Percentiles rank a stretch among this genome's conserved stretches.
Conservation (phyloP, 176 grass and related monocot species). For the Carex littledalei region DNA sequence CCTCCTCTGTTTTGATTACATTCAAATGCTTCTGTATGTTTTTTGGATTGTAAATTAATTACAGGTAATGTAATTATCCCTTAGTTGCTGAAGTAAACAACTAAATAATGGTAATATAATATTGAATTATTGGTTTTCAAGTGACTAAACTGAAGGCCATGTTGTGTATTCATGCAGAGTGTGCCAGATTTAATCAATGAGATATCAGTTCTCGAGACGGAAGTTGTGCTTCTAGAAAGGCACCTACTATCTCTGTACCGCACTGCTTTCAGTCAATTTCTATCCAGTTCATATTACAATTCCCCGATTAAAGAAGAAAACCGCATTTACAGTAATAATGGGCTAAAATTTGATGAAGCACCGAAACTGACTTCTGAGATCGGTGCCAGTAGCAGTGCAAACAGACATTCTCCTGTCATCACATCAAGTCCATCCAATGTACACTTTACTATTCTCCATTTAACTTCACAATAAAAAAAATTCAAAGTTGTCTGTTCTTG, state of each 20-base stretch:
- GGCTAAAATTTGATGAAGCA: neutral
- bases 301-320: neutral
- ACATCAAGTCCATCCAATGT: constrained; percentile 1
- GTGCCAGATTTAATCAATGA: constrained; percentile 26
- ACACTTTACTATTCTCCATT: neutral
- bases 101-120: neutral
- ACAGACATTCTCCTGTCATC: neutral
- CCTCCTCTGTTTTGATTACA: neutral
- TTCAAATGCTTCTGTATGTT: neutral
- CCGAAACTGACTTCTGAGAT: neutral
- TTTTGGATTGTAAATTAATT: neutral
- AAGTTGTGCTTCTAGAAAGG: constrained; percentile 30
- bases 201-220: constrained; percentile 30
- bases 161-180: constrained; percentile 18
- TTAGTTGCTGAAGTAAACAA: neutral
- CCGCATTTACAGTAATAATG: neutral
- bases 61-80: neutral
- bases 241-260: constrained; percentile 27
- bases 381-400: neutral
- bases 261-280: neutral
- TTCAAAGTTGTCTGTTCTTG: neutral
- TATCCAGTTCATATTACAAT: neutral
- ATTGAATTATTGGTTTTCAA: neutral
- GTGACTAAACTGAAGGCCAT: neutral
- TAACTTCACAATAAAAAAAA: neutral